Evolutionary conservation across 495 filamentous ascomycete species (phyloP).

Genomic region (Cladorrhinum samala): DNA sequence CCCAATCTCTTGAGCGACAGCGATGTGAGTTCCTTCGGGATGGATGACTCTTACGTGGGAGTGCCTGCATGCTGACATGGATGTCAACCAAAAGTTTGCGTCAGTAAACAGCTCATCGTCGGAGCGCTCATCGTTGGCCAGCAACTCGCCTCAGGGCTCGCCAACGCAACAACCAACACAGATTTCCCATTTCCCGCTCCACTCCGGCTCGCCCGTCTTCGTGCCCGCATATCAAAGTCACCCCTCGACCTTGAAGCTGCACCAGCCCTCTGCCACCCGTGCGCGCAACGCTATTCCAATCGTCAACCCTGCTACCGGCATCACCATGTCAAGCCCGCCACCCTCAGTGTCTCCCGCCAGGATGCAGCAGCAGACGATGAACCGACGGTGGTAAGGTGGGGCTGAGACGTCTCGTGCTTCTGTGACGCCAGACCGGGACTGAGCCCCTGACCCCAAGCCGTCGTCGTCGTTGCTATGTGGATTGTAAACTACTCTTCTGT

Average conservation of each 20-base stretch:
- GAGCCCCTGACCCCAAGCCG: constrained; percentile 16
- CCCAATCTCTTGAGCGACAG: constrained; percentile 88
- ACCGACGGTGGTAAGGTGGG: constrained; percentile 45
- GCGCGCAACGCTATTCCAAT: constrained; percentile 96
- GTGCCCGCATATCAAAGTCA: constrained; percentile 54
- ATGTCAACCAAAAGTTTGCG: constrained; percentile 58
- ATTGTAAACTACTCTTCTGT: constrained; percentile 20
- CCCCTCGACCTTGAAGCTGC: constrained; percentile 60
- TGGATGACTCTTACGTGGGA: neutral
- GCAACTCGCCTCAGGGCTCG: constrained; percentile 88
- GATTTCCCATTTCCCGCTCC: constrained; percentile 70
- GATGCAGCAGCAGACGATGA: constrained; percentile 57
- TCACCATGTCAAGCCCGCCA: constrained; percentile 83
- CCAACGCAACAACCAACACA: constrained; percentile 64
- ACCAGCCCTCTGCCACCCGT: constrained; percentile 81
- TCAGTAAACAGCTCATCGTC: constrained; percentile 82
- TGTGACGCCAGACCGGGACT: constrained; percentile 23
- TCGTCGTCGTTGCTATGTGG: constrained; percentile 29
- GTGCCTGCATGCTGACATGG: constrained; percentile 13
- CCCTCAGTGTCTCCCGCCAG: constrained; percentile 80
- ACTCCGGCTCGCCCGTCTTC: constrained; percentile 66
- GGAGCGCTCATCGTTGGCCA: constrained; percentile 89
- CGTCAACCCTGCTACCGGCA: constrained; percentile 89
- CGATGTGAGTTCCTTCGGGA: constrained; percentile 65
- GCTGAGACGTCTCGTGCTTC: constrained; percentile 25